Conservation (phyloP, 257 asterid species). For the Gentiana macrophylla region DNA sequence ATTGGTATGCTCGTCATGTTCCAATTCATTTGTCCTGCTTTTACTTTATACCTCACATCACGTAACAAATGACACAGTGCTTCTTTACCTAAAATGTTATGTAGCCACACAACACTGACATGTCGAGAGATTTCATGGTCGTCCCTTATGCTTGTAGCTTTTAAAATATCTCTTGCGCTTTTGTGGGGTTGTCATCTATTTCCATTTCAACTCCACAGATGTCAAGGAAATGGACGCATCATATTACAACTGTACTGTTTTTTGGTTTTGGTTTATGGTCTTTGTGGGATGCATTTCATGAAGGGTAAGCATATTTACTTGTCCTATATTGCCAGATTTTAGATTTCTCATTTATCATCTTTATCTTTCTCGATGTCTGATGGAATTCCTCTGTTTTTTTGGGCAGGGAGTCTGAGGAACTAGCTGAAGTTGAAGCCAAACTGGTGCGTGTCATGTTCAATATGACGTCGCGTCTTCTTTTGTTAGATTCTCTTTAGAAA, state of each 20-base stretch:
- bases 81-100: too few relatives aligned
- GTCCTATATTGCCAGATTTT: slow-evolving; percentile 8
- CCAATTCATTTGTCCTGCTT: too few relatives aligned
- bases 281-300: slow-evolving; percentile 86
- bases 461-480: neutral
- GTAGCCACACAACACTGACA: too few relatives aligned
- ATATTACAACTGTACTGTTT: slow-evolving; percentile 71
- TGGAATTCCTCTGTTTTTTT: slow-evolving; percentile 8
- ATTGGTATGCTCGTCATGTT: too few relatives aligned
- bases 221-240: slow-evolving; percentile 96
- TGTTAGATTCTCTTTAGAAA: neutral
- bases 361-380: slow-evolving; percentile 3
- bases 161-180: too few relatives aligned
- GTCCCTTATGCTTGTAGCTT: too few relatives aligned
- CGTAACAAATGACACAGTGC: too few relatives aligned
- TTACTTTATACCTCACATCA: too few relatives aligned
- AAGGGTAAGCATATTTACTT: slow-evolving; percentile 39
- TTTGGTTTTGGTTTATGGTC: slow-evolving; percentile 96
- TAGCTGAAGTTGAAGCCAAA: slow-evolving; percentile 85
- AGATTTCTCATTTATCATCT: slow-evolving; percentile 3
- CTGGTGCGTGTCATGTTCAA: slow-evolving; percentile 45
- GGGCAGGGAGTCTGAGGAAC: slow-evolving; percentile 71
- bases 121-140: too few relatives aligned
- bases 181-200: neutral
- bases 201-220: slow-evolving; percentile 35